Conservation (phyloP, 495 filamentous ascomycete genomes). For the Hypoxylon perforatum region DNA sequence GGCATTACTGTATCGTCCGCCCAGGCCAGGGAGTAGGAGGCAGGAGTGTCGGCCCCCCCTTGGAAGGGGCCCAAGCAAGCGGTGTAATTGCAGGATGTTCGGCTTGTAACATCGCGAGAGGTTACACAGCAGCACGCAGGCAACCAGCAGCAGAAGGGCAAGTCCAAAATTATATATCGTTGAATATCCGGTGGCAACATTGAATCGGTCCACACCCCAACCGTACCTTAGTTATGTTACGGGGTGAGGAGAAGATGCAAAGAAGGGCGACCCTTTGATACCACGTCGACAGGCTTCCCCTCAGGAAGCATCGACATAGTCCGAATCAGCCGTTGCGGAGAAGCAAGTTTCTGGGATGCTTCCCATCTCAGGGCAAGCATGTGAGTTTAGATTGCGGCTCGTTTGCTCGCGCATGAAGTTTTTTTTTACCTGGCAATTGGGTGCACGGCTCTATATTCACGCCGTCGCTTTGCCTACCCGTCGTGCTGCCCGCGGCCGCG, state of each 20-base stretch:
- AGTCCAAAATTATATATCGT: constrained; percentile 23
- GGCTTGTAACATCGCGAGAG: constrained; percentile 20
- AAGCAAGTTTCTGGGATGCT: constrained; percentile 18
- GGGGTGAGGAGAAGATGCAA: constrained; percentile 25
- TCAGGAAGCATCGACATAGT: constrained; percentile 22
- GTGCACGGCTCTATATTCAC: constrained; percentile 18
- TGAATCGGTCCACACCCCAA: constrained; percentile 1
- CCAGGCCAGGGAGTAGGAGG: neutral
- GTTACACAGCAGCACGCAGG: constrained; percentile 44
- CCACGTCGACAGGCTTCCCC: constrained; percentile 43
- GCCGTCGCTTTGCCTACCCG: no score
- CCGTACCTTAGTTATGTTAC: no score
- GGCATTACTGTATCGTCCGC: constrained; percentile 3
- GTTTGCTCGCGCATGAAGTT: constrained; percentile 10
- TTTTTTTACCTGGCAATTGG: constrained; percentile 12
- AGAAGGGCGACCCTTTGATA: constrained; percentile 15
- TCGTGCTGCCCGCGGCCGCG: constrained; percentile 8
- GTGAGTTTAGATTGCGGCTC: constrained; percentile 42
- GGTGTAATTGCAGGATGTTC: constrained; percentile 18
- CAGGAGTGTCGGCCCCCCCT: constrained; percentile 7
- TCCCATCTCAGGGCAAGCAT: constrained; percentile 20
- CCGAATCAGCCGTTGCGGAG: constrained; percentile 35
- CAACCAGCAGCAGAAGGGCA: no score
- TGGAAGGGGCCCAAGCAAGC: neutral
- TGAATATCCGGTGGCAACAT: constrained; percentile 39